Evolutionary conservation across 108 stramenopile genomes (phyloP), one percentile per base, ranked within the genome.

Genomic region (Parmales sp.): DNA sequence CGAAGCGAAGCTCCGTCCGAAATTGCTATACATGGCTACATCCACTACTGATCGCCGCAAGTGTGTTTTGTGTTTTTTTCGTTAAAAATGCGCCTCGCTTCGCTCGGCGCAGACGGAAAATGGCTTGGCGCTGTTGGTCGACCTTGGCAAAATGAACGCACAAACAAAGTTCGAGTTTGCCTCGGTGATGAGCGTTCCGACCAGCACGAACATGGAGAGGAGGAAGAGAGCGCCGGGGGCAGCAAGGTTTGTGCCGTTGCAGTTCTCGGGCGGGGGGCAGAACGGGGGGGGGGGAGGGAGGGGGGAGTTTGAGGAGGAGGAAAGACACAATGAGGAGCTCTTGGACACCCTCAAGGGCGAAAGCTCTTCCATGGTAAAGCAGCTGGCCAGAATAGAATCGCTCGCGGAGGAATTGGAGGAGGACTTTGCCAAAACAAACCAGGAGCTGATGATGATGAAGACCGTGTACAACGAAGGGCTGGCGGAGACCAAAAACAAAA

Each of bases 101-200:
- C n/a, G n/a, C n/a, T n/a, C n/a, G n/a, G n/a, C n/a, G n/a, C n/a
- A n/a, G 31, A 60, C n/a, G 31, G 54, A 60, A 34, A 60, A 60
- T 34, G 54, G 54, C 25, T 20, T 60, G 26, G 54, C 54, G 31
- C 26, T 60, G 3, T 16, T 60, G 2, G 54, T 60, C 31, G 54
- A 60, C 20, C 36, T 60, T 6, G 54, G 54, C 31, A 34, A 16
- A 28, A 34, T 60, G 31, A 60, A 60, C 31, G n/a, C n/a, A n/a
- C n/a, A n/a, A n/a, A 60, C 54, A 34, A 60, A 60, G 54, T 60
- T 60, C 28, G 3, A 28, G n/a, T 60, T 34, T 34, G 36, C 13
- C 54, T 34, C 29, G 6, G 54, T 60, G 31, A 60, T 60, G 54
- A 60, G n/a, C n/a, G n/a, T n/a, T n/a, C n/a, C n/a, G n/a, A n/a